Conservation (phyloP, 305 asterid genomes). For the Fraxinus dipetala region DNA sequence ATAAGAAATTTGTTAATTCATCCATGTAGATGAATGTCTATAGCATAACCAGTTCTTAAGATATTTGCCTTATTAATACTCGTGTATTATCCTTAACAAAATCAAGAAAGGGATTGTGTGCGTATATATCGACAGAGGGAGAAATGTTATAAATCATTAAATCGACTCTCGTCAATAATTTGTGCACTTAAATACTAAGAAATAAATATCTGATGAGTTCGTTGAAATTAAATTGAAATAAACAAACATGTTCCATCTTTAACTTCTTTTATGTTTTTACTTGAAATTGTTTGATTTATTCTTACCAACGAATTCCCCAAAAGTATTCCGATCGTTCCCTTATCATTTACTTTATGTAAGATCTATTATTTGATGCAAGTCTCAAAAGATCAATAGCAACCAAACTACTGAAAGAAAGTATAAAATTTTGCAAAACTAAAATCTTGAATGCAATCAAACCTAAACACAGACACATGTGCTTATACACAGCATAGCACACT, state of each 20-base stretch:
- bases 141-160: no score
- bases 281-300: not conserved
- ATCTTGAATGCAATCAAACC: not conserved
- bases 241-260: not conserved
- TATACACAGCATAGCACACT: not conserved
- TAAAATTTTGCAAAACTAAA: not conserved
- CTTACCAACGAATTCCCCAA: not conserved
- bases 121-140: no score
- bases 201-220: no score
- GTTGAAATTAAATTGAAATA: not conserved
- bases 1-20: not conserved
- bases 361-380: no score
- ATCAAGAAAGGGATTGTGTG: not conserved
- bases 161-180: not conserved
- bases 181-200: not conserved
- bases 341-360: not conserved
- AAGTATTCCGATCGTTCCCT: not conserved
- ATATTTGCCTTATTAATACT: not conserved
- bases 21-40: not conserved
- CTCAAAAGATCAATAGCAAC: not conserved
- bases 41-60: not conserved
- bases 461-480: not conserved
- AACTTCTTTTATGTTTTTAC: not conserved
- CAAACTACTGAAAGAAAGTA: no score
- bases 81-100: not conserved